Percentiles rank a stretch among this genome's conserved stretches.
Conservation (phyloP, 257 asterid species). For the Haberlea rhodopensis region DNA sequence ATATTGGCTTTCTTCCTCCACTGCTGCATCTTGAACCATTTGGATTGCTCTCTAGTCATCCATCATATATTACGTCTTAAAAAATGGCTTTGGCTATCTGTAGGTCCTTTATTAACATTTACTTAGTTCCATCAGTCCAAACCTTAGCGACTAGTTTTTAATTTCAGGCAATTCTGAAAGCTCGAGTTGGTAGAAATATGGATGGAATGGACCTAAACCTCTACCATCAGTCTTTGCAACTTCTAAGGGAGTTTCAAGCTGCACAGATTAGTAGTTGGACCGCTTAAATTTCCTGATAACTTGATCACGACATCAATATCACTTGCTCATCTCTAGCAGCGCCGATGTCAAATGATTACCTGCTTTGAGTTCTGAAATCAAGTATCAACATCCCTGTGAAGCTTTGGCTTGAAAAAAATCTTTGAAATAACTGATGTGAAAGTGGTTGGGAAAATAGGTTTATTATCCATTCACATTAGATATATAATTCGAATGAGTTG, state of each 20-base stretch:
- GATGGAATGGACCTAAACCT: constrained; percentile 93
- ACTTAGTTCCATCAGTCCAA: too few species aligned
- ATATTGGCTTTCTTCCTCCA: neutral
- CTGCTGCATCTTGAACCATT: neutral
- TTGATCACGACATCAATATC: neutral
- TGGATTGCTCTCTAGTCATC: too few species aligned
- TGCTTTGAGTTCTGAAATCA: neutral
- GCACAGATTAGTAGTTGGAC: constrained; percentile 40
- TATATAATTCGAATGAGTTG: too few species aligned
- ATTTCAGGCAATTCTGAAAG: constrained; percentile 81
- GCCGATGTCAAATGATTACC: neutral
- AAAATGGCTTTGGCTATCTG: neutral
- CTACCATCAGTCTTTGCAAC: constrained; percentile 69
- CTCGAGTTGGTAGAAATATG: constrained; percentile 88
- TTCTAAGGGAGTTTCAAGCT: constrained; percentile 65
- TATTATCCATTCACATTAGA: too few species aligned
- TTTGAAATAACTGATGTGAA: too few species aligned
- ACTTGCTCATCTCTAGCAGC: constrained; percentile 13
- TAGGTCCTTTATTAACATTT: neutral
- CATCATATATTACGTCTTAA: neutral
- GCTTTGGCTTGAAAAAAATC: too few species aligned
- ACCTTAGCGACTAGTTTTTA: too few species aligned
- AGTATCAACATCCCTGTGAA: too few species aligned
- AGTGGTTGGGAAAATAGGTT: too few species aligned
- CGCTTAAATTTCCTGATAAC: constrained; percentile 21